Conservation (phyloP, 352 stramenopile genomes). For the Globisporangium canariense region DNA sequence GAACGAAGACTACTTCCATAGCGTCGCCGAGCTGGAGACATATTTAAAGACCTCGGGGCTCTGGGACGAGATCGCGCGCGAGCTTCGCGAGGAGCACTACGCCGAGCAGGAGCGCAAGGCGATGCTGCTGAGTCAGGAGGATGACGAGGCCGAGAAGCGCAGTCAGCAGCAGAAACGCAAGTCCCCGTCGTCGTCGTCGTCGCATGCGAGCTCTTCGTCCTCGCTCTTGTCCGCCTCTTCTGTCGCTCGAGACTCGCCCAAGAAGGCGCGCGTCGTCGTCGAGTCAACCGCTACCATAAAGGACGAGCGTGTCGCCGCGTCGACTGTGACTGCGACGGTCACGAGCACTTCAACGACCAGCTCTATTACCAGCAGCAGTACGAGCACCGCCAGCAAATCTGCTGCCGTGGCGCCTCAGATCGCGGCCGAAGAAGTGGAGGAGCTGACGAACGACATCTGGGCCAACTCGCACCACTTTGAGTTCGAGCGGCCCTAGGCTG, state of each 20-base stretch:
- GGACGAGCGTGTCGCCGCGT: not conserved
- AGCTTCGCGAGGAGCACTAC: conserved; percentile 33
- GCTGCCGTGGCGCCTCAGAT: conserved; percentile 2
- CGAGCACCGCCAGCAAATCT: conserved; percentile 4
- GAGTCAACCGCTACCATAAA: not conserved
- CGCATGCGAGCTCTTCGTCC: not conserved
- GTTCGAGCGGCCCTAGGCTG: conserved; percentile 35
- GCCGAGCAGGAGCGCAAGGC: conserved; percentile 21
- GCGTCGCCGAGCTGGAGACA: conserved; percentile 52
- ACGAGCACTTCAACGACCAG: not conserved
- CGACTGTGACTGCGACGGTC: not conserved
- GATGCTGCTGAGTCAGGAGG: conserved; percentile 26
- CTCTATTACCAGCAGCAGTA: conserved; percentile 9
- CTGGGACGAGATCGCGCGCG: conserved; percentile 53
- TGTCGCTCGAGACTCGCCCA: not conserved
- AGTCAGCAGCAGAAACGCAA: conserved; percentile 24
- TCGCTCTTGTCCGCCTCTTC: conserved; percentile 11
- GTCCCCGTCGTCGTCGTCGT: not conserved
- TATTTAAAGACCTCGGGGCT: conserved; percentile 63
- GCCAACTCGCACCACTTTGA: conserved; percentile 77
- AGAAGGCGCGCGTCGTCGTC: conserved; percentile 17
- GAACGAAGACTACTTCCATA: conserved; percentile 80
- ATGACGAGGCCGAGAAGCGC: conserved; percentile 8
- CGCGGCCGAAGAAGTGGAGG: conserved; percentile 53
- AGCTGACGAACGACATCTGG: conserved; percentile 78